Percentiles rank a stretch among this genome's conserved stretches.
Conservation (phyloP, 2,329 filamentous ascomycete genomes). For the Dothideomycetes sp. region DNA sequence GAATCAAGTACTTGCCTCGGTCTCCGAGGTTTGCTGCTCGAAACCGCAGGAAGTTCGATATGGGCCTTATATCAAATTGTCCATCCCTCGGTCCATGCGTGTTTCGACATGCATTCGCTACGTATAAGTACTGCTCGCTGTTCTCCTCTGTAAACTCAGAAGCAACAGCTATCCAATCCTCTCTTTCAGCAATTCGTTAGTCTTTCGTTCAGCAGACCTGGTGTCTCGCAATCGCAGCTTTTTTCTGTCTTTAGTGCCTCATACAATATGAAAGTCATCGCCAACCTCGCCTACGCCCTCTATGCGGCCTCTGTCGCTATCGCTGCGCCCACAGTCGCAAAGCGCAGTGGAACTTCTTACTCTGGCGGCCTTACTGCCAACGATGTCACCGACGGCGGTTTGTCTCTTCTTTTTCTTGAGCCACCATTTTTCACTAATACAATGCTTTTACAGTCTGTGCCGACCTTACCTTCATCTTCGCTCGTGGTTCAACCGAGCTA, state of each 20-base stretch:
- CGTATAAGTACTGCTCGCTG: too few species aligned
- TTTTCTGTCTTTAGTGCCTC: background rate
- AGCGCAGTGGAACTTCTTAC: slow-evolving; percentile 11
- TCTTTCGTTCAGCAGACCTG: background rate
- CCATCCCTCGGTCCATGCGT: too few species aligned
- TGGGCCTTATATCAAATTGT: too few species aligned
- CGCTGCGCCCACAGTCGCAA: slow-evolving; percentile 10
- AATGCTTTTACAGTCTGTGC: too few species aligned
- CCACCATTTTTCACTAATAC: too few species aligned
- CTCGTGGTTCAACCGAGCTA: slow-evolving; percentile 42
- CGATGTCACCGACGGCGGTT: slow-evolving; percentile 15
- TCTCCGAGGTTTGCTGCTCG: too few species aligned
- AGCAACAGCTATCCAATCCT: too few species aligned
- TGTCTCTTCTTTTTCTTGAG: too few species aligned
- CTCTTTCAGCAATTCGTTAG: background rate
- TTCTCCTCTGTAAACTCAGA: too few species aligned
- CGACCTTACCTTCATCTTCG: slow-evolving; percentile 43
- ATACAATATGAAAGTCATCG: slow-evolving; percentile 12
- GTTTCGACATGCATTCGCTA: too few species aligned
- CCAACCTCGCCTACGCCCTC: slow-evolving; percentile 11
- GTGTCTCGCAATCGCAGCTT: background rate
- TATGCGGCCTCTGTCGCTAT: slow-evolving; percentile 12
- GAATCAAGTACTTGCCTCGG: too few species aligned
- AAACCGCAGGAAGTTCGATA: too few species aligned
- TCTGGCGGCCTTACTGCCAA: slow-evolving; percentile 13